Evolutionary conservation across 2,329 filamentous ascomycete species (phyloP).

Genomic region (Alternaria sp.): DNA sequence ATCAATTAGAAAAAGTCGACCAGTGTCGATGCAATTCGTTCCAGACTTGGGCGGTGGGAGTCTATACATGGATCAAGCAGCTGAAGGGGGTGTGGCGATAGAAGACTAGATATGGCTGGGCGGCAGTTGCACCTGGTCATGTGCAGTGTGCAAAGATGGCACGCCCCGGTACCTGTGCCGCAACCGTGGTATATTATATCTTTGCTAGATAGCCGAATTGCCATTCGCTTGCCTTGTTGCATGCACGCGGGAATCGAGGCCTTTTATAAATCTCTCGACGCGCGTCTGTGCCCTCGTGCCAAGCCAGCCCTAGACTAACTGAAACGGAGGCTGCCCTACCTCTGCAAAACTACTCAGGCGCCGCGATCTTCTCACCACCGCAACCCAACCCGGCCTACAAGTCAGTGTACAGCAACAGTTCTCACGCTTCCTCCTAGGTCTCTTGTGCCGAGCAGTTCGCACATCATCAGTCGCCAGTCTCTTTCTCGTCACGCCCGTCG

Average conservation of each 20-base stretch:
- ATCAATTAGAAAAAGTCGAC: too few species aligned
- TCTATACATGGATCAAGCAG: neutral
- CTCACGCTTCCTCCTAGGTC: conserved; percentile 26
- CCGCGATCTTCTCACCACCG: conserved; percentile 39
- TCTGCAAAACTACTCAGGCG: conserved; percentile 35
- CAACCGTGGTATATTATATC: neutral
- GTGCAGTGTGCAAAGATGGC: neutral
- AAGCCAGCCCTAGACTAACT: conserved; percentile 29
- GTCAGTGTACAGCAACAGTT: conserved; percentile 24
- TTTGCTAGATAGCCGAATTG: neutral
- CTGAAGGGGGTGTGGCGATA: neutral
- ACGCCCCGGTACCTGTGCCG: conserved; percentile 2
- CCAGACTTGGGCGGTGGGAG: too few species aligned
- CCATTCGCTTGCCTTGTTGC: neutral
- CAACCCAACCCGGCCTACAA: conserved; percentile 36
- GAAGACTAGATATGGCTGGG: neutral
- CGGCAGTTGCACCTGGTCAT: conserved; percentile 13
- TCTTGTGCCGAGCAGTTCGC: conserved; percentile 32
- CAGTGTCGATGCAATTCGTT: too few species aligned
- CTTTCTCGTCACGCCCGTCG: conserved; percentile 24
- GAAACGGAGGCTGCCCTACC: conserved; percentile 33
- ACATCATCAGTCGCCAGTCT: conserved; percentile 27
- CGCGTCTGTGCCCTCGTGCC: conserved; percentile 18
- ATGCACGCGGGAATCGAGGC: neutral
- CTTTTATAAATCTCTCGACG: conserved; percentile 4